Evolutionary conservation across 116 monocot genomes (phyloP).

Genomic region (Iris pallida): DNA sequence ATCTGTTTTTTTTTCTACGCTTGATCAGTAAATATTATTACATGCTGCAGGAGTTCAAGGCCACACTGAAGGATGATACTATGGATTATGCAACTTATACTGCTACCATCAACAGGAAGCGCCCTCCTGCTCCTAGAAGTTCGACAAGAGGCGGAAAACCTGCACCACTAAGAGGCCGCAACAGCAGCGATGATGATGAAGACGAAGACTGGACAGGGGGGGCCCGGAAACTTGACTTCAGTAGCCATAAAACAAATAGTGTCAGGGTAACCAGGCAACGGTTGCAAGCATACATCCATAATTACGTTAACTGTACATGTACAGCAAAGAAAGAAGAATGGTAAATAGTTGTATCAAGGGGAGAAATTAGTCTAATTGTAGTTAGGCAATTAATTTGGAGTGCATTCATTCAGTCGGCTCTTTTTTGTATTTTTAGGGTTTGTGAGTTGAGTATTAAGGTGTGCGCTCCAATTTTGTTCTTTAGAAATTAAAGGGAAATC

Average conservation of each 20-base stretch:
- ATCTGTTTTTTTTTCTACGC: too few relatives aligned
- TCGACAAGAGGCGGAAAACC: constrained; percentile 32
- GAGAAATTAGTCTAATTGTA: background rate
- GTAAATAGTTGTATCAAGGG: background rate
- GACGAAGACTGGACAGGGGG: constrained; percentile 77
- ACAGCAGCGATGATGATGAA: constrained; percentile 24
- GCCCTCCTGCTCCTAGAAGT: constrained; percentile 55
- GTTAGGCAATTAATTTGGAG: background rate
- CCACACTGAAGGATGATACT: constrained; percentile 67
- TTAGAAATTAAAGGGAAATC: too few relatives aligned
- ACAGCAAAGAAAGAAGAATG: background rate
- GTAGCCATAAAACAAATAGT: constrained; percentile 24
- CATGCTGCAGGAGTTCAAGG: constrained; percentile 66
- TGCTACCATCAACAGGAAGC: constrained; percentile 55
- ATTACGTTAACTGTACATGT: constrained; percentile 8
- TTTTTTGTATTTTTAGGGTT: too few relatives aligned
- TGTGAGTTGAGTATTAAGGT: too few relatives aligned
- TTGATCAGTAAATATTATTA: too few relatives aligned
- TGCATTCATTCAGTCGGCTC: too few relatives aligned
- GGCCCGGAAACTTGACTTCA: constrained; percentile 52
- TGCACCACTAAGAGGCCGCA: constrained; percentile 5
- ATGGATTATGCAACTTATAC: constrained; percentile 66
- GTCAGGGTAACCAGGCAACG: constrained; percentile 59
- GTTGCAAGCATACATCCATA: constrained; percentile 13
- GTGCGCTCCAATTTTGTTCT: too few relatives aligned